Evolutionary conservation across 2,329 filamentous ascomycete species (phyloP), one percentile per base, ranked within the genome.

Genomic region (Orbilia javanica): DNA sequence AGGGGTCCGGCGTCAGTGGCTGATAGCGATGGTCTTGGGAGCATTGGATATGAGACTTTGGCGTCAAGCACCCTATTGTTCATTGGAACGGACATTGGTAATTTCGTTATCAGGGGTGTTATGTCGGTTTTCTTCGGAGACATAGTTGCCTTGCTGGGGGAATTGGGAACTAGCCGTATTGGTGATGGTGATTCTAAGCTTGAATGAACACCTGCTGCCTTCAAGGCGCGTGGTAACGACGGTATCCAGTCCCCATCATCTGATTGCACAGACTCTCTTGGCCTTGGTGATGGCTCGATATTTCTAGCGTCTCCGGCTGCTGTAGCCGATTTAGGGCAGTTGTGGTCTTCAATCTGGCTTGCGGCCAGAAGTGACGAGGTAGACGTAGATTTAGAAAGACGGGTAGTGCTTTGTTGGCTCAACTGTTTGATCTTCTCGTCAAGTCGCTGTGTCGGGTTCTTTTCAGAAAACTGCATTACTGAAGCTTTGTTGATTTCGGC

Each of bases 401-500:
- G 83, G 42, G 84, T 82, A 80, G 86, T 83, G 66, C 86, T 85
- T 77, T 88, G 85, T 84, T 90, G 86, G 39, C 88, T 88, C 44
- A 92, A 87, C 87, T 90, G 89, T 79, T 90, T 97, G 81, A 99
- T 98, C 81, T 94, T 93, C 82, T 98, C 95, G 80, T 97, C 94
- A 15, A 99, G 87, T 50, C 93, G 88, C 83, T 98, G 94, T 0
- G 96, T 97, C n/a, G 96, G 96, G 0, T 93, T 94, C 83, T 96
- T 96, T 84, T 90, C 93, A 82, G 95, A 91, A 1, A 73, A 65
- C 10, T 77, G 67, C 75, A 79, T 79, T 5, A 88, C 84, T 80
- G 87, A 88, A 4, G 88, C 87, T 31, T 87, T 86, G 50, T 87
- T 87, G 0, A 84, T 83, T 15, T 86, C 85, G 18, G 68, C 73